Conservation (phyloP, 106 monocot species). For the Allium fistulosum region DNA sequence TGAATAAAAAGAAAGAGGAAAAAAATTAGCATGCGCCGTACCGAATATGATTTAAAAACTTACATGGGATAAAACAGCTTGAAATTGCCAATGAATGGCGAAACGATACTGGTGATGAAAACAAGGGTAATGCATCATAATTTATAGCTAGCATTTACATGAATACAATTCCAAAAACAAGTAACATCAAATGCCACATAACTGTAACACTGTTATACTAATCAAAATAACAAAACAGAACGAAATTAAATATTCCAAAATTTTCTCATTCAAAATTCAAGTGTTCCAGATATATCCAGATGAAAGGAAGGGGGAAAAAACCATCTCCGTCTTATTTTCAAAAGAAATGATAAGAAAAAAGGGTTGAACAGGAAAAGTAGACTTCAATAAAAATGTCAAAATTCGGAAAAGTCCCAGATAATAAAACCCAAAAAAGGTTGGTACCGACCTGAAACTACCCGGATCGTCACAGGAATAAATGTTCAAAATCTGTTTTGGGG, state of each 20-base stretch:
- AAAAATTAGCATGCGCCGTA: not conserved
- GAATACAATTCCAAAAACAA: not conserved
- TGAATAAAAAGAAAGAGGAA: not conserved
- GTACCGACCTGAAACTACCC: not conserved
- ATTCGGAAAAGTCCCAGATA: not conserved
- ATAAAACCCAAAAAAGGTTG: not conserved
- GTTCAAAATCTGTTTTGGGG: not conserved
- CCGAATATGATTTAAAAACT: not conserved
- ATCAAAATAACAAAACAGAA: not conserved
- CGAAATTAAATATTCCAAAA: not conserved
- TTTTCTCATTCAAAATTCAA: not conserved
- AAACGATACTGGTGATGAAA: not conserved
- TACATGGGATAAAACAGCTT: not conserved
- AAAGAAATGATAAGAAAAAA: too few species aligned
- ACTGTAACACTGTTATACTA: not conserved
- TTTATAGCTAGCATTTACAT: not conserved
- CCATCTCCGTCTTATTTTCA: too few species aligned
- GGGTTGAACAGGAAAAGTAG: too few species aligned
- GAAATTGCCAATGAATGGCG: not conserved
- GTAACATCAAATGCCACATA: not conserved
- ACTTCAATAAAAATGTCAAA: not conserved
- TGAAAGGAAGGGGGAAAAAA: not conserved
- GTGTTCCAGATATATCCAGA: not conserved
- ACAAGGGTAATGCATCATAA: not conserved
- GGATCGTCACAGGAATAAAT: not conserved